A percentile compares a stretch with the other conserved stretches of the same genome.
Evolutionary conservation across 225 moss, liverwort and hornwort genomes (phyloP).

Genomic region (Pseudoscleropodium purum): DNA sequence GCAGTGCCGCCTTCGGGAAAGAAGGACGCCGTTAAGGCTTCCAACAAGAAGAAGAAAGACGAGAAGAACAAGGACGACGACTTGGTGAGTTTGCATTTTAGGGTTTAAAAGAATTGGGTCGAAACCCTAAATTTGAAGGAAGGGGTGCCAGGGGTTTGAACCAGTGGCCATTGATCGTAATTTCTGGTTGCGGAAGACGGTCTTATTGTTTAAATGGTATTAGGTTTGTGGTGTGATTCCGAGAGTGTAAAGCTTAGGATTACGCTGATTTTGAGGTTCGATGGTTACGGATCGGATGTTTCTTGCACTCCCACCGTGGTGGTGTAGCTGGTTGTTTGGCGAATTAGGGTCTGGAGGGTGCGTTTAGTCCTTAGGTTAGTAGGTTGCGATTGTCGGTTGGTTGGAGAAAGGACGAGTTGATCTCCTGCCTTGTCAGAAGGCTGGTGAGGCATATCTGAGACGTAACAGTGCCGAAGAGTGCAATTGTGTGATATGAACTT

Average conservation of each 20-base stretch:
- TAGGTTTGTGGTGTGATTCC: background rate
- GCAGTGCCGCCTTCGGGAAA: conserved; percentile 42
- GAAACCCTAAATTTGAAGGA: conserved; percentile 1
- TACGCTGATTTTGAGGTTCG: background rate
- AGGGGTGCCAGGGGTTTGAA: background rate
- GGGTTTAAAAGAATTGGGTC: background rate
- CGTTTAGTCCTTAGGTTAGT: background rate
- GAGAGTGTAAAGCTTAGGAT: background rate
- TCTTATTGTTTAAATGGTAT: background rate
- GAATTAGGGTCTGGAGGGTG: background rate
- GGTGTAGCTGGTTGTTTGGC: background rate
- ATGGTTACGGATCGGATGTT: background rate
- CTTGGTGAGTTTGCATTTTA: conserved; percentile 42
- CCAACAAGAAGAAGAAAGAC: conserved; percentile 73
- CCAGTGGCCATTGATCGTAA: background rate
- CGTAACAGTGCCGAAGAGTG: background rate
- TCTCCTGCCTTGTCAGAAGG: background rate
- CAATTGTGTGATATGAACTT: background rate
- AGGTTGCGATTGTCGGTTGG: background rate
- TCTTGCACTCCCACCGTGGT: background rate
- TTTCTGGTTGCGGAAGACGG: background rate
- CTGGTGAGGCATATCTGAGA: background rate
- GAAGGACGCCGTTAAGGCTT: conserved; percentile 3
- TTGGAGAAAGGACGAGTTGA: background rate
- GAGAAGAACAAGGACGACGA: conserved; percentile 84